Conservation (phyloP, 2,329 filamentous ascomycete genomes). For the Magnaporthales sp. region DNA sequence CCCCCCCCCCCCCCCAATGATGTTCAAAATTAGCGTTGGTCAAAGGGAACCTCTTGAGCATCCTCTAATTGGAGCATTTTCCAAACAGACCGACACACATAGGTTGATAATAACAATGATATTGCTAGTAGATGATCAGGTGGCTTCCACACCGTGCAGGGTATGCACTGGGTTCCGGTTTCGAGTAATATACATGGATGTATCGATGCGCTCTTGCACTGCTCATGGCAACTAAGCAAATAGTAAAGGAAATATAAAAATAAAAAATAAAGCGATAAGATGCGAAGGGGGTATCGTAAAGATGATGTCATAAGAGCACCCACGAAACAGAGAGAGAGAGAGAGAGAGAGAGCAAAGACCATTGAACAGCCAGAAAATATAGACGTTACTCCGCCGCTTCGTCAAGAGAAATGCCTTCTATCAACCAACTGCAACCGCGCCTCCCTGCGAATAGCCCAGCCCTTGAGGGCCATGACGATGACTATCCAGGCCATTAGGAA, state of each 20-base stretch:
- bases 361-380: neutral
- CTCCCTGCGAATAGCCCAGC: constrained; percentile 58
- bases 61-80: too few species aligned
- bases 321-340: neutral
- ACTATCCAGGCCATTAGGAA: constrained; percentile 82
- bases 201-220: neutral
- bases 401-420: neutral
- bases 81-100: too few species aligned
- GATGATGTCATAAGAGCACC: neutral
- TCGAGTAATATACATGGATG: neutral
- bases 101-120: too few species aligned
- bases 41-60: too few species aligned
- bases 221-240: neutral
- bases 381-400: neutral
- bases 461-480: constrained; percentile 72
- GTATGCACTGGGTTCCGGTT: neutral
- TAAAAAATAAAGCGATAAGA: neutral
- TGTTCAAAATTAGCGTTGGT: too few species aligned
- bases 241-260: neutral
- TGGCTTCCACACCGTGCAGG: neutral
- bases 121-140: too few species aligned
- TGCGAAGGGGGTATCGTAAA: neutral
- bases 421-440: neutral
- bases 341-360: neutral
- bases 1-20: too few species aligned